Conservation (phyloP, 2,329 filamentous ascomycete genomes). For the Epicoccum nigrum region DNA sequence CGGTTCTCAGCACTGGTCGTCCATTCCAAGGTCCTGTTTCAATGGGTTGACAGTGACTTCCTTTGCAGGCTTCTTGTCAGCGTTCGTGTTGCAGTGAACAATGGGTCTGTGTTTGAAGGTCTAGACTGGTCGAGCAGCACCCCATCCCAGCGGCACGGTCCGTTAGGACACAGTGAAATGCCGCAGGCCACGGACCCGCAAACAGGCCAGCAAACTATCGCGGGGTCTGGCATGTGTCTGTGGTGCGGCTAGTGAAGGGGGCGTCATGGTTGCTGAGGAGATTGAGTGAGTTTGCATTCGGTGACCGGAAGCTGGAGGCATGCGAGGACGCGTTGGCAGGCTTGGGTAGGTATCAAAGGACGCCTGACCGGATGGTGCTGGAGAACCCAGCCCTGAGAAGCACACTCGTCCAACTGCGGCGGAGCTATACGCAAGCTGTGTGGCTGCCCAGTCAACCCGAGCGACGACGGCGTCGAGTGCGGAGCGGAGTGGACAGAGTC, state of each 20-base stretch:
- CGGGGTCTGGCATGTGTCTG: slow-evolving; percentile 14
- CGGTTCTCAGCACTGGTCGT: neutral
- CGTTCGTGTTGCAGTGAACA: slow-evolving; percentile 8
- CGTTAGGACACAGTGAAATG: slow-evolving; percentile 7
- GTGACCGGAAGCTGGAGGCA: slow-evolving; percentile 10
- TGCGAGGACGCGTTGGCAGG: slow-evolving; percentile 19
- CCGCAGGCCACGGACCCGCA: slow-evolving; percentile 14
- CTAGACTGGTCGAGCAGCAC: slow-evolving; percentile 9
- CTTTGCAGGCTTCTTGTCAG: slow-evolving; percentile 7
- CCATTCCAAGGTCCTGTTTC: neutral
- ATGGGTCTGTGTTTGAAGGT: slow-evolving; percentile 14
- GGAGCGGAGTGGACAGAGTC: slow-evolving; percentile 6
- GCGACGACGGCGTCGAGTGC: slow-evolving; percentile 6
- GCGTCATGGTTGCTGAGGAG: slow-evolving; percentile 14
- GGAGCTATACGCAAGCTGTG: slow-evolving; percentile 4
- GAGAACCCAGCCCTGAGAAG: neutral
- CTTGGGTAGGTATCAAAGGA: slow-evolving; percentile 8
- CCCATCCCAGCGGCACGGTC: slow-evolving; percentile 15
- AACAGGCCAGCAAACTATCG: slow-evolving; percentile 10
- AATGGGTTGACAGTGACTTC: neutral
- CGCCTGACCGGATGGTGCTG: slow-evolving; percentile 8
- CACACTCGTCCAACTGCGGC: slow-evolving; percentile 4
- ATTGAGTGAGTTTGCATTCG: neutral
- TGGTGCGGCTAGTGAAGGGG: slow-evolving; percentile 7
- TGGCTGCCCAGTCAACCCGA: slow-evolving; percentile 8